These are phyloP conservation scores for Lachancea dasiensis DNA, from an alignment of 805 yeast species.

Conservation along the genomic window DNA sequence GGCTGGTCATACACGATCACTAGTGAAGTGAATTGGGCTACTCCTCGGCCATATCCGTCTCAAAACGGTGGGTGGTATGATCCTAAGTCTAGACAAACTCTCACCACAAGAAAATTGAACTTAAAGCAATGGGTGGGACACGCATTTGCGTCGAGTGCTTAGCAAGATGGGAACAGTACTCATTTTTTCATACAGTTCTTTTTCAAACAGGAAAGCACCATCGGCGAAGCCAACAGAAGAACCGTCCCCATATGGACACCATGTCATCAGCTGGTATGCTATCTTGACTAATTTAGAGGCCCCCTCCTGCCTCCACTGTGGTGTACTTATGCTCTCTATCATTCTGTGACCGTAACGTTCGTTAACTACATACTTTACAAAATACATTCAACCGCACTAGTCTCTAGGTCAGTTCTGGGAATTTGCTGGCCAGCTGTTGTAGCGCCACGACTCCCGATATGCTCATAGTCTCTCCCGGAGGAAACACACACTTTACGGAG, in stretches of 20 bases:
- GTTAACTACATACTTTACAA: no score
- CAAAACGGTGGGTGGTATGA: conserved; percentile 54
- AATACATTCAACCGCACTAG: neutral
- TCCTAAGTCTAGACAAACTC: conserved; percentile 47
- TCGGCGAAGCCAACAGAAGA: no score
- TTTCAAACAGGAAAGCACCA: no score
- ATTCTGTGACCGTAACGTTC: no score
- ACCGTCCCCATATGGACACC: no score
- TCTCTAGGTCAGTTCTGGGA: conserved; percentile 23
- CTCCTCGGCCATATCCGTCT: conserved; percentile 65
- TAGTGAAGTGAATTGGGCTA: conserved; percentile 61
- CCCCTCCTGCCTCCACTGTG: no score
- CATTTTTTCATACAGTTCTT: neutral
- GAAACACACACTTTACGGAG: conserved; percentile 26
- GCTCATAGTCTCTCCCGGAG: conserved; percentile 27
- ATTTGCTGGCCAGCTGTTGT: conserved; percentile 25
- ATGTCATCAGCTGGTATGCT: no score
- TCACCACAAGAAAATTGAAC: conserved; percentile 29
- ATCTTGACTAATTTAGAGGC: no score
- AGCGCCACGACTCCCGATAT: conserved; percentile 30
- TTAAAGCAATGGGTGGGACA: conserved; percentile 1
- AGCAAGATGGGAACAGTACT: neutral
- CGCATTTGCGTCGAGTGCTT: neutral
- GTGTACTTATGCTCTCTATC: no score
- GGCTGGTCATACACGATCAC: conserved; percentile 73